Base-by-base conservation (phyloP, 2,329 filamentous ascomycete genomes). In the Ophiosphaerella narmari region DNA sequence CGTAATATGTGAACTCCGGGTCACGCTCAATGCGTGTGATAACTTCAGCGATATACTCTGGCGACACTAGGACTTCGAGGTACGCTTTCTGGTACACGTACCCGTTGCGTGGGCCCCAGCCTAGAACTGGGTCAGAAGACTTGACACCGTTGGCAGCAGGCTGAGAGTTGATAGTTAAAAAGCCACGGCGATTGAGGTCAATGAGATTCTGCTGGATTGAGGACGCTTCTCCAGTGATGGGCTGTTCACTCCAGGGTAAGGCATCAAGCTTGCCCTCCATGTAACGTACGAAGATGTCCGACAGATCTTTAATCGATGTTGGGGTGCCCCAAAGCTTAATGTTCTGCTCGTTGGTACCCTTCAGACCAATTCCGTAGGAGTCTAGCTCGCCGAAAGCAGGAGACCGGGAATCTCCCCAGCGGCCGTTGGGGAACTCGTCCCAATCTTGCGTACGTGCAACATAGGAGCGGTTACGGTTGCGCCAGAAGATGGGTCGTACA, bases 1-100 rank as follows among this genome's bases (percentile, higher is more conserved):
- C 91, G 67, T 97, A 96, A 78, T 95, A 99, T 0, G 93, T 97
- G 68, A 99, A 79, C 60, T 95, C 89, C 3, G 87, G 83, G 65
- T 94, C 84, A 40, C 82, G 79, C 60, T 92, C 85, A 57, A 97
- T 89, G 42, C 92, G 87, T 13, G 81, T 78, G 58, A 95, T 84
- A 54, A 99, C 79, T 67, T 92, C 87, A 13, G 84, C 78, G 59
- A 95, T 89, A 52, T 96, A 74, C 45, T 88, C 84, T 1, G 92
- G 90, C 12, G 91, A 86, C 21, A 97, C 86, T 2, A 99, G 80
- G 24, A 99, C 83, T 74, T 99, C 94, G 2, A 99, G 82, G 72
- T 99, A 99, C 4, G 93, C 90, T 78, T 99, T 99, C 72, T 99
- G 94, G 75, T 97, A 99, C 47, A 97, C 94, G 68, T 96, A 99